These are phyloP conservation scores for Exophiala mesophila DNA, from an alignment of 2,329 filamentous ascomycete species.

Conservation along the genomic window DNA sequence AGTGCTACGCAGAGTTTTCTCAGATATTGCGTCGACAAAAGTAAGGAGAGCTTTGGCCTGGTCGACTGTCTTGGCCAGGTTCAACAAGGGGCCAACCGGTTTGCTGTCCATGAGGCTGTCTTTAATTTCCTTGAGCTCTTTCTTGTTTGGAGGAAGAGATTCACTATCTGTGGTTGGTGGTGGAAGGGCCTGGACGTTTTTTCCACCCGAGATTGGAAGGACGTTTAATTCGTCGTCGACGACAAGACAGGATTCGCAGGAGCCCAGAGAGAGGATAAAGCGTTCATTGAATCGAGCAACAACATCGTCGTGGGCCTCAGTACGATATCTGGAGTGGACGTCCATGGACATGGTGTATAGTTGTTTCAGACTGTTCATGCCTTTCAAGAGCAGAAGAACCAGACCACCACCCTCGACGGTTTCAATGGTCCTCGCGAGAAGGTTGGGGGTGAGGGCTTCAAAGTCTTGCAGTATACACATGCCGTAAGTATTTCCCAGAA, in stretches of 20 bases:
- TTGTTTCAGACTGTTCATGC: slow-evolving; percentile 95
- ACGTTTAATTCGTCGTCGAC: slow-evolving; percentile 98
- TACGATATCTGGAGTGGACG: slow-evolving; percentile 91
- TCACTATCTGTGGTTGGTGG: slow-evolving; percentile 68
- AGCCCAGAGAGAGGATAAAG: slow-evolving; percentile 91
- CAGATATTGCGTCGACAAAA: slow-evolving; percentile 91
- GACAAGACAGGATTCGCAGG: slow-evolving; percentile 89
- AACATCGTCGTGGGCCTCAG: slow-evolving; percentile 92
- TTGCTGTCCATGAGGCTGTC: slow-evolving; percentile 79
- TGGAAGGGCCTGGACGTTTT: slow-evolving; percentile 77
- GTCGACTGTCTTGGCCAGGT: slow-evolving; percentile 82
- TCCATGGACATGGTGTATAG: slow-evolving; percentile 97
- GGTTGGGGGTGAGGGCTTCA: slow-evolving; percentile 94
- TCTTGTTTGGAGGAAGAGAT: slow-evolving; percentile 63
- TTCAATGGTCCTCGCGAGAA: slow-evolving; percentile 89
- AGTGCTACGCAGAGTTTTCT: slow-evolving; percentile 91
- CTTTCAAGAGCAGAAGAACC: slow-evolving; percentile 85
- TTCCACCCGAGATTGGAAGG: slow-evolving; percentile 90
- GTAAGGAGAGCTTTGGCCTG: slow-evolving; percentile 96
- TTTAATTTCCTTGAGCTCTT: slow-evolving; percentile 80
- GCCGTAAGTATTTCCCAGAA: slow-evolving; percentile 93
- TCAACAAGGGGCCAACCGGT: slow-evolving; percentile 77
- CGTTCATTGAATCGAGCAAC: slow-evolving; percentile 96
- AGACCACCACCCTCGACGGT: slow-evolving; percentile 95
- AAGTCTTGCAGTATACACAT: slow-evolving; percentile 99